Percentiles rank a stretch among this genome's conserved stretches.
Evolutionary conservation across 2,329 filamentous ascomycete genomes (phyloP).

Genomic region (Neospermospora avenae): DNA sequence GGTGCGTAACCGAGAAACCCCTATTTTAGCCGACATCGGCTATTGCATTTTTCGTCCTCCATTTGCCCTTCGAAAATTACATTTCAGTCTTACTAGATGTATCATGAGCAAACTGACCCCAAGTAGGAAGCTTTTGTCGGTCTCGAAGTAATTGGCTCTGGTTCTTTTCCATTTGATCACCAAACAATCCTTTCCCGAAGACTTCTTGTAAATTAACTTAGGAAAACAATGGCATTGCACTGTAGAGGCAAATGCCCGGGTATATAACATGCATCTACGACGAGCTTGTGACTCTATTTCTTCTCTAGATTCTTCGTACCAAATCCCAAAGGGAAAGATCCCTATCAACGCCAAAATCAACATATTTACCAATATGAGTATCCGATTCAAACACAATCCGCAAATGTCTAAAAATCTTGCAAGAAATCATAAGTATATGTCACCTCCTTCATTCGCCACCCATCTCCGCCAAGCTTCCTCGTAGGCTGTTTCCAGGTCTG

Average conservation of each 20-base stretch:
- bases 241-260: not conserved
- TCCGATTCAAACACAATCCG: not conserved
- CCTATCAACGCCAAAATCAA: not conserved
- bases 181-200: too few relatives aligned
- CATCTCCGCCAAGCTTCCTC: conserved; percentile 84
- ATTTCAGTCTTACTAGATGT: too few relatives aligned
- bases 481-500: conserved; percentile 84
- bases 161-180: too few relatives aligned
- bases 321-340: too few relatives aligned
- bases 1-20: too few relatives aligned
- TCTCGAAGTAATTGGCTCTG: too few relatives aligned
- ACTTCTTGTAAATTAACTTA: not conserved
- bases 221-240: not conserved
- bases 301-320: not conserved
- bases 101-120: too few relatives aligned
- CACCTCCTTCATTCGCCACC: conserved; percentile 82
- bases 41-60: too few relatives aligned
- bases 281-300: not conserved
- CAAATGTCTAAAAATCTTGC: not conserved
- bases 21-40: too few relatives aligned
- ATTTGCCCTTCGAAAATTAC: too few relatives aligned
- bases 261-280: not conserved
- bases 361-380: not conserved
- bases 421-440: conserved; percentile 68
- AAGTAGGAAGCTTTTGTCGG: too few relatives aligned